Conservation (phyloP, 163 green algal species). For the Scenedesmus sp. region DNA sequence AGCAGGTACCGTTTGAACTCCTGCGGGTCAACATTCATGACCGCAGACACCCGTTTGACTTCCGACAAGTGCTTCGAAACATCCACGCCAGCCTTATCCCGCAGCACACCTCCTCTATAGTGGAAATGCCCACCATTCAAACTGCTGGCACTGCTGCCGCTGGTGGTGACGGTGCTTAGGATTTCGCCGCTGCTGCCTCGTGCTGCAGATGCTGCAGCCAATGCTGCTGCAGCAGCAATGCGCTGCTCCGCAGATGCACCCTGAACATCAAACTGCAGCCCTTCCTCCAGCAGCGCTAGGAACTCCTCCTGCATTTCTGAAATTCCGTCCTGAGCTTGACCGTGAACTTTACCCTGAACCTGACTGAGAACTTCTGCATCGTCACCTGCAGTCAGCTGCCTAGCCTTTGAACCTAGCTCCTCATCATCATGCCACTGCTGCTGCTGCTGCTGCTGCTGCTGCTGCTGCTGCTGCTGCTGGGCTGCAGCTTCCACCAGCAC, state of each 20-base stretch:
- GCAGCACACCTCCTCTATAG: not conserved
- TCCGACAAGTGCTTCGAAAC: conserved; percentile 9
- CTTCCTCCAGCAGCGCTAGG: not conserved
- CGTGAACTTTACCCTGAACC: not conserved
- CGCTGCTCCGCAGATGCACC: not conserved
- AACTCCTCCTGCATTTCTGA: conserved; percentile 7
- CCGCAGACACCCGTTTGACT: conserved; percentile 12
- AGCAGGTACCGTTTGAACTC: conserved; percentile 49
- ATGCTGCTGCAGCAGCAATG: not conserved
- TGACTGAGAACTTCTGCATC: not conserved
- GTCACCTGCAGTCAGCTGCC: not conserved
- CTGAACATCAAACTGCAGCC: not conserved
- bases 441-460: not conserved
- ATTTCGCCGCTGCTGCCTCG: not conserved
- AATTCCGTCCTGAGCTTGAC: not conserved
- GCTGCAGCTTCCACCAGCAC: not conserved
- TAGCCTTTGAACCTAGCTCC: not conserved
- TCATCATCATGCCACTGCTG: not conserved
- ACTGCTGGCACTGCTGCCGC: not conserved
- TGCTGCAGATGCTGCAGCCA: not conserved
- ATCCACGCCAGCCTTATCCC: not conserved
- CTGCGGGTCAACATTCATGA: conserved; percentile 39
- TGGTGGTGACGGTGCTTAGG: not conserved
- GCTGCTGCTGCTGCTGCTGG: not conserved
- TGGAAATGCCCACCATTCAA: not conserved